Evolutionary conservation across 2,329 filamentous ascomycete species (phyloP), one percentile per base, ranked within the genome.

Genomic region (Hypoxylon sp.): DNA sequence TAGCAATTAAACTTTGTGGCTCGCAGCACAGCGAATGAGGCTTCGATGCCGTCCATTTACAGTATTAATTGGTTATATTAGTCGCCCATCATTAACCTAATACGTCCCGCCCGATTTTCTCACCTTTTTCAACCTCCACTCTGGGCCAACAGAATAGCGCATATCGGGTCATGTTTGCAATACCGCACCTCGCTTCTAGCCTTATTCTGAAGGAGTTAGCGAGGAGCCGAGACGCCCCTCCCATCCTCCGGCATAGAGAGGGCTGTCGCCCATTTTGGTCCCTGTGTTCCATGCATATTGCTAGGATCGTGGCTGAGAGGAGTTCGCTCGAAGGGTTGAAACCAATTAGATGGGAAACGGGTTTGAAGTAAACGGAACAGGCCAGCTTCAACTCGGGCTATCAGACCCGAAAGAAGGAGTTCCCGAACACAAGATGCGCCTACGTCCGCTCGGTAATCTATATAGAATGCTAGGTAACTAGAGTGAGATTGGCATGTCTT

Each of bases 251-350:
- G 31, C 46, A 42, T 54, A 42, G 32, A 11, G 48, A 44, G 51
- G 21, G 37, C 19, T 42, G 6, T 53, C 21, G 29, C 24, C 37
- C 17, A 32, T 32, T 24, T 24, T 37, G 57, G 21, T 55, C 21
- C 19, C 21, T n/a, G n/a, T 31, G 53, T 54, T 48, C 47, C 42
- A 29, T 11, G 32, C 31, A 37, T 56, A 29, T 50, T 42, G 19
- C 17, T 53, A 59, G 67, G 64, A 68, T 68, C 29, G 64, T 47
- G 64, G 67, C 57, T 47, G 35, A 65, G 53, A 59, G 39, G 44
- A 46, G 53, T 31, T 44, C 35, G 17, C 29, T 21, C 32, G 35
- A 55, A 31, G 15, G 37, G 39, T 65, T 62, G 64, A 65, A 65
- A 70, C 64, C 6, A 21, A 11, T 32, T 32, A 19, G 27, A 56